Base-by-base conservation (phyloP, 331 rosid species). In the Malus hybrid region DNA sequence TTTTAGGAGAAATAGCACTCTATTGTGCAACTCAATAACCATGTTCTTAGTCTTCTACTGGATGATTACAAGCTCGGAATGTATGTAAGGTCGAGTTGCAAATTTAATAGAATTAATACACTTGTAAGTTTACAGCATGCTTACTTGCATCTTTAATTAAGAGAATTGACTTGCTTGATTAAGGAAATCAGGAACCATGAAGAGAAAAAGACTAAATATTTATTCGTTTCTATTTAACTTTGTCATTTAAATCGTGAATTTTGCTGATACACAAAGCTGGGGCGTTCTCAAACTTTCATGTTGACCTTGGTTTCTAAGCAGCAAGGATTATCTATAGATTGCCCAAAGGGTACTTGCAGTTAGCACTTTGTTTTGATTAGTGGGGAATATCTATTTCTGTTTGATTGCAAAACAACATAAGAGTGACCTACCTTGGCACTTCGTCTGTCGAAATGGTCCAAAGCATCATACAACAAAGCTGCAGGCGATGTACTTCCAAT, bases 401-500 rank as follows among this genome's bases (percentile, higher is more conserved):
- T 19, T 67, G 39, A 50, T 20, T n/a, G 14, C 24, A 56, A 54
- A 62, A 63, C 62, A 70, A 62, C 46, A 62, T 50, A 65, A 82
- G 32, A 55, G 70, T 33, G 7, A 73, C 59, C 76, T 79, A 91
- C 99, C 99, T 94, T 94, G 20, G 99, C 96, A 86, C 99, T 94
- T 20, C 88, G 92, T 80, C 95, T 87, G 86, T 94, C 99, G 83
- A 94, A 94, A 90, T 94, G 99, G 80, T 94, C 99, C 85, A 91
- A 83, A 55, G 99, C 99, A 81, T 94, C 99, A 68, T 86, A 94
- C 59, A 94, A 84, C 76, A 94, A 88, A 80, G 97, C 99, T 11
- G 95, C 93, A 83, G 99, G 97, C 31, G 96, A 94, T 12, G 99
- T 94, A 70, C 99, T 94, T 71, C 99, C 99, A 80, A 94, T 90